Conservation (phyloP, 2,329 filamentous ascomycete species). For the Zymoseptoria pseudotritici region DNA sequence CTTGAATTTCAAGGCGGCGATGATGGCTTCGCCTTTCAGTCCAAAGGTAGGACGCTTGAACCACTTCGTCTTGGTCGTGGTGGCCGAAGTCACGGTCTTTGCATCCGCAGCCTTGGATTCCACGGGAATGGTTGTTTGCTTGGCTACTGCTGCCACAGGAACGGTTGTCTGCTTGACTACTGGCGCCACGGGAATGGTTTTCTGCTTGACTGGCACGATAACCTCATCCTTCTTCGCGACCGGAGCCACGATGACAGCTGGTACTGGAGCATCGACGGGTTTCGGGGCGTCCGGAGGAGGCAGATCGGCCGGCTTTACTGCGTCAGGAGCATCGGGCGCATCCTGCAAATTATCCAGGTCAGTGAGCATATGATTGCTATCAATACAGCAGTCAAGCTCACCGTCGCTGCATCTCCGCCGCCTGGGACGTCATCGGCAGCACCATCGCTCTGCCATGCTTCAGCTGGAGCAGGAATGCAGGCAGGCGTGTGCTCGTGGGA, state of each 20-base stretch:
- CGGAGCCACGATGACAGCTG: background rate
- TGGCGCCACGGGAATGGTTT: background rate
- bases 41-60: background rate
- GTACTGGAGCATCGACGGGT: background rate
- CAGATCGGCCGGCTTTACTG: background rate
- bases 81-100: background rate
- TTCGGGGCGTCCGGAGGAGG: background rate
- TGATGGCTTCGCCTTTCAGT: background rate
- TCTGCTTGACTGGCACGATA: background rate
- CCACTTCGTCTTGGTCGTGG: background rate
- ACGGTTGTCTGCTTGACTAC: background rate
- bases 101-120: background rate
- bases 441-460: slow-evolving; percentile 17
- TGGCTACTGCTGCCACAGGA: background rate
- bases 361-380: background rate
- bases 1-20: background rate
- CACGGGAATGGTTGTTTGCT: background rate
- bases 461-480: slow-evolving; percentile 6
- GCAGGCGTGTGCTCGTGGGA: slow-evolving; percentile 17
- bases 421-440: background rate
- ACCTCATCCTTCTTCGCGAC: background rate
- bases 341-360: background rate
- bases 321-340: background rate
- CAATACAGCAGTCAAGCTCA: background rate
- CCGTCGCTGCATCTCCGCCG: background rate